Base-by-base conservation (phyloP, 1,139 yeast species). In the Komagataea norvegica region DNA sequence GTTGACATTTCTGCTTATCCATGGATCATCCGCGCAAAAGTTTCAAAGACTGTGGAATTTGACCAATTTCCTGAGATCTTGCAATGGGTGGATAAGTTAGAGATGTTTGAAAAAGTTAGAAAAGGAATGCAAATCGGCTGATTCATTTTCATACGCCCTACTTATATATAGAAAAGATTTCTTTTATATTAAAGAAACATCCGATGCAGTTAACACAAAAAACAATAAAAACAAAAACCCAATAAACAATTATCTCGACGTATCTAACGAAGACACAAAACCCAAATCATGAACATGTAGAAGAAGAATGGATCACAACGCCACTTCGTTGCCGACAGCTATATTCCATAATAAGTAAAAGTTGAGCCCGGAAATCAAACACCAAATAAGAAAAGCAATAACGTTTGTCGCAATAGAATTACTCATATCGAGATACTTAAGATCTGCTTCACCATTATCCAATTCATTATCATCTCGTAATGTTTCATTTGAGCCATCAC, bases 271-370 rank as follows among this genome's bases (percentile, higher is more conserved):
- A 35, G 14, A 33, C 14, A 19, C 9, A 33, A 16, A n/a, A n/a
- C n/a, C n/a, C 21, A 23, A 29, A 14, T 10, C 26, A 13, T 26
- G 31, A 30, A 25, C 34, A 10, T 14, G 6, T 6, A 13, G 20
- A 28, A 13, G 19, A 13, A 19, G 19, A 27, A 31, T 17, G 4
- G 11, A 9, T 24, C 25, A 34, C 9, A 49, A 40, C n/a, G 47
- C 33, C 13, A 83, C 78, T 47, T 82, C 87, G 38, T 82, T 80
- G 6, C 93, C 94, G 47, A 72, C 66, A 4, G 85, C 74, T 65
- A 82, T 84, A 41, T 88, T 79, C 24, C 70, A 53, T 33, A 89
- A 70, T 58, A 89, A 68, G 61, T 85, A 91, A 44, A 84, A 63
- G 60, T 91, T 91, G 48, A 91, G 69, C 23, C 72, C 73, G 0